phyloP scores from a whole-genome alignment of 2,329 filamentous ascomycete species.

The Xylaria sp. region DNA sequence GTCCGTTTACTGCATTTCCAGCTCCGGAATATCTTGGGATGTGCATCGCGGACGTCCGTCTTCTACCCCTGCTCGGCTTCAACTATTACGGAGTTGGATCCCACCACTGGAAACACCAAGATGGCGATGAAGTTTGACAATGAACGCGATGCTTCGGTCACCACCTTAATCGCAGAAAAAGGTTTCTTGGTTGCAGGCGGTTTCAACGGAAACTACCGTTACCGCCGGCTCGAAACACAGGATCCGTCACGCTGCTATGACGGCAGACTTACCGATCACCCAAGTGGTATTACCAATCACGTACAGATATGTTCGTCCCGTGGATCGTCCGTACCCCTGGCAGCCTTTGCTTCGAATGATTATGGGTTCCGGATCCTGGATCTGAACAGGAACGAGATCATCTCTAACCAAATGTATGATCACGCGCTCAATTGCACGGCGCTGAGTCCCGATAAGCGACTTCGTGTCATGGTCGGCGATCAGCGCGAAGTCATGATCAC shows the following conservation, averaged over 20 bases:
- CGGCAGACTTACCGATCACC: constrained; percentile 44
- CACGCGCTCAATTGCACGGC: constrained; percentile 68
- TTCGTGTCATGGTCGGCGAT: constrained; percentile 71
- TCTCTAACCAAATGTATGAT: constrained; percentile 48
- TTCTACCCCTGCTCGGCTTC: constrained; percentile 49
- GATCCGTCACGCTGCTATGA: constrained; percentile 34
- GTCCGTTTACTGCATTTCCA: constrained; percentile 60
- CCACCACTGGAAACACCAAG: constrained; percentile 42
- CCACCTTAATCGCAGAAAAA: constrained; percentile 47
- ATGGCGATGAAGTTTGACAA: constrained; percentile 41
- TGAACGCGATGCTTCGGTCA: constrained; percentile 39
- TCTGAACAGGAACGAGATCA: constrained; percentile 53
- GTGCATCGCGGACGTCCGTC: constrained; percentile 48
- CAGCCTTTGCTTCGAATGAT: constrained; percentile 61
- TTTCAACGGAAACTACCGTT: constrained; percentile 52
- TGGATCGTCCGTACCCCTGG: constrained; percentile 47
- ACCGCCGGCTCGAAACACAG: constrained; percentile 42
- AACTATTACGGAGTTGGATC: constrained; percentile 49
- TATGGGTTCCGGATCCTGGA: constrained; percentile 54
- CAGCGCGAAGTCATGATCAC: constrained; percentile 59
- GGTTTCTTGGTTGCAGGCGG: constrained; percentile 56
- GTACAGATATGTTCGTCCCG: constrained; percentile 53
- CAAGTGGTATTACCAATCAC: constrained; percentile 60
- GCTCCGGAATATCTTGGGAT: constrained; percentile 56
- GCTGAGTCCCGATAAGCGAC: constrained; percentile 63